Evolutionary conservation across 2,329 filamentous ascomycete genomes (phyloP).

Genomic region (Claviceps quebecensis): DNA sequence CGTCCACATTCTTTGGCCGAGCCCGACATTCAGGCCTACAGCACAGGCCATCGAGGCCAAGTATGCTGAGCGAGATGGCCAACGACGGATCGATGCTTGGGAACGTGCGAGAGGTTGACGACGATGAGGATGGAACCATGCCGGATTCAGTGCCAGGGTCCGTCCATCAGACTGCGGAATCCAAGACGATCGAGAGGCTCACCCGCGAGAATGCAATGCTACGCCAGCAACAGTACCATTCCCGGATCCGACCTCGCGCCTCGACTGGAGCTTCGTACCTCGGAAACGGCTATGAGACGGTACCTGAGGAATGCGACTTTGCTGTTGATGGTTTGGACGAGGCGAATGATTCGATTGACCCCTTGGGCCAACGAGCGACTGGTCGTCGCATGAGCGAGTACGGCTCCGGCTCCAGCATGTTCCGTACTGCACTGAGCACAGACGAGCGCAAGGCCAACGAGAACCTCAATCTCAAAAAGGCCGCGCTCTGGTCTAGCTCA

Average conservation of each 20-base stretch:
- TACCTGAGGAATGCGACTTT: conserved; percentile 54
- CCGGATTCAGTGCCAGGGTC: conserved; percentile 34
- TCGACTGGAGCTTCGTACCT: conserved; percentile 41
- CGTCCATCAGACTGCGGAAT: conserved; percentile 40
- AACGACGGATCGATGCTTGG: conserved; percentile 47
- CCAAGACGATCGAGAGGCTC: conserved; percentile 49
- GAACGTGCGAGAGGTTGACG: conserved; percentile 57
- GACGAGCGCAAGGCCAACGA: conserved; percentile 51
- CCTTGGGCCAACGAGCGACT: conserved; percentile 31
- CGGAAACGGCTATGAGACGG: conserved; percentile 41
- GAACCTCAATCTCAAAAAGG: conserved; percentile 44
- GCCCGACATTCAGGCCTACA: conserved; percentile 55
- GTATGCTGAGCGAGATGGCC: conserved; percentile 60
- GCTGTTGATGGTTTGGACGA: conserved; percentile 63
- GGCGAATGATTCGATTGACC: conserved; percentile 33
- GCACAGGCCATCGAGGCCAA: conserved; percentile 67
- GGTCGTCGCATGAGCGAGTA: conserved; percentile 45
- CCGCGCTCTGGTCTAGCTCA: conserved; percentile 56
- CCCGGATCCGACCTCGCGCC: conserved; percentile 42
- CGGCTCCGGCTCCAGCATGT: conserved; percentile 29
- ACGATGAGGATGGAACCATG: conserved; percentile 47
- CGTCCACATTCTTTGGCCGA: conserved; percentile 37
- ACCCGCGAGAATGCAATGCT: conserved; percentile 49
- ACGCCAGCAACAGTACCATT: conserved; percentile 33
- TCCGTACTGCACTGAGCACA: conserved; percentile 34